Base-by-base conservation (phyloP, 192 early-diverging fungal species). In the Coemansia sp. region DNA sequence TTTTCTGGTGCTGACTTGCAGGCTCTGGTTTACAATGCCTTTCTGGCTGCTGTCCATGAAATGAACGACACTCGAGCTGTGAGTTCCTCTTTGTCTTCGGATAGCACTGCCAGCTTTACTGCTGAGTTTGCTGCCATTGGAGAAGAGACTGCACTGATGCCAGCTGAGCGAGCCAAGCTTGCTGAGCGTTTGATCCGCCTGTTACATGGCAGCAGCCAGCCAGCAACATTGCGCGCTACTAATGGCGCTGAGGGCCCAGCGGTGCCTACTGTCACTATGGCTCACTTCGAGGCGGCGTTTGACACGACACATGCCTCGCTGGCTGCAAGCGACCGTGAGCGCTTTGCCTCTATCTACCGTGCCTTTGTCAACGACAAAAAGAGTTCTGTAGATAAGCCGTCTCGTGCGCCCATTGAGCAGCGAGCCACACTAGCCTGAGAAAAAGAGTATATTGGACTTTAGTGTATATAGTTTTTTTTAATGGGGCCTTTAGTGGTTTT, bases 1-100 rank as follows among this genome's bases (percentile, higher is more conserved):
- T 90, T 91, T 60, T 87, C 94, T 0, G 95, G 97, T 14, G 97
- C 97, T 1, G 97, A 99, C 81, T 70, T 99, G 63, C 97, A 97
- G 79, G 94, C 91, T 0, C 83, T 99, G 23, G 69, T 97, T 3
- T 97, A 97, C 68, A 93, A 92, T 69, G 95, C 94, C 0, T 92
- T 95, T 43, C 83, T 99, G 38, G 92, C 92, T 62, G 88, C 94
- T 0, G 91, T 97, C 63, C 95, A 96, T 55, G 88, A 88, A 14
- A 71, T 74, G 20, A 86, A 89, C 36, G 85, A 88, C 16, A 8
- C 24, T 23, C 18, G 48, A 3, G 23, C 23, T 50, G 43, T 5
- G 43, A 8, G 2, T 16, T 9, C 50, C 14, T 53, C 50, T 7
- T 20, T 78, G 21, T 76, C 55, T n/a, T 31, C 4, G 31, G 7